Base-by-base conservation (phyloP, 176 grass and related monocot species). In the Thinopyrum elongatum region DNA sequence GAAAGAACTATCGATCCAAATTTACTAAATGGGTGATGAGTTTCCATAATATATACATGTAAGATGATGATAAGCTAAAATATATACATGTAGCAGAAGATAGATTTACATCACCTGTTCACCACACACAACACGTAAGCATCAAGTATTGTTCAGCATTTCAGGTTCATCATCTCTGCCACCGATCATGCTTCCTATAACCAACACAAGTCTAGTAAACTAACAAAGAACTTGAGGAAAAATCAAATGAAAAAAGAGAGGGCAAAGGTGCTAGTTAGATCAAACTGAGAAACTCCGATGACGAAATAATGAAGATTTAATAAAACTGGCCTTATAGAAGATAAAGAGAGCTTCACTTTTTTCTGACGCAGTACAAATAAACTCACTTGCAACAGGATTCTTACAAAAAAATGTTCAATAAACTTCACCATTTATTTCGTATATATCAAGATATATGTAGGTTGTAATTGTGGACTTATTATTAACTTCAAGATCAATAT, bases 141-240 rank as follows among this genome's bases (percentile, higher is more conserved):
- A 39, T 82, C 44, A 82, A 39, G 80, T 21, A 58, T 71, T 27
- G n/a, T 72, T 73, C 33, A 28, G 17, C 14, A 73, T 28, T 83
- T 41, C 23, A 72, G n/a, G 31, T 41, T 53, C 27, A 21, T 14
- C 15, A 39, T 59, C 33, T 71, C 49, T 47, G 27, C 3, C 49
- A 29, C 15, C 33, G 13, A 83, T 72, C 17, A 23, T 15, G 33
- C 36, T 29, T n/a, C 49, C 81, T 83, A 21, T 6, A 7, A 41
- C 31, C 23, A 72, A 39, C 72, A 29, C 13, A 60, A 72, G 3
- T 60, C 15, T 23, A 60, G 19, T 72, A 10, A 73, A 72, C 9
- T 17, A 38, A 73, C 7, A 59, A 28, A 71, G 44, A 47, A 21
- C 16, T 33, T 11, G 58, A 72, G 30, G 35, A 58, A 82, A 70